Percentiles rank a stretch among this genome's conserved stretches.
phyloP scores from a whole-genome alignment of 176 grass and related monocot species.

The Aechmea fasciata region DNA sequence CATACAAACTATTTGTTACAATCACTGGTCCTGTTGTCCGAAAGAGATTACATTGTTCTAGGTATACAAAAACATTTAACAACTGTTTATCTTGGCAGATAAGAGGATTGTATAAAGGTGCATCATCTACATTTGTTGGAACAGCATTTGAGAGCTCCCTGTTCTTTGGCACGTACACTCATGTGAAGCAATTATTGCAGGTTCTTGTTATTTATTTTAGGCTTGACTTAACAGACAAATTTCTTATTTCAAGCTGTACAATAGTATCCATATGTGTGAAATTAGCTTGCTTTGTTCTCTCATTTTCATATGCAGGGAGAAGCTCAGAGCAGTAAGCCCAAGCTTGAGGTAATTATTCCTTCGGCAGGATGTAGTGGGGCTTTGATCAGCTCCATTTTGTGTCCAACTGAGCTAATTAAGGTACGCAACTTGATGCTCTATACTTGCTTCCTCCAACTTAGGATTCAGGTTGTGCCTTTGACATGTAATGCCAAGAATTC shows the following conservation, averaged over 20 bases:
- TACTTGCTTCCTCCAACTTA: not conserved
- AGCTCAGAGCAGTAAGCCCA: constrained; percentile 49
- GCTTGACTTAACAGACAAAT: not conserved
- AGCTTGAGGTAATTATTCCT: constrained; percentile 72
- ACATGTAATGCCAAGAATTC: constrained; percentile 49
- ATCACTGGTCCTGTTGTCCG: too few relatives aligned
- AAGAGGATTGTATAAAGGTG: constrained; percentile 85
- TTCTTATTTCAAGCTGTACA: not conserved
- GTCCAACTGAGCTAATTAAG: constrained; percentile 86
- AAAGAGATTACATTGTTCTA: not conserved
- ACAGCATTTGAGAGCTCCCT: constrained; percentile 89
- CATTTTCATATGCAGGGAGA: constrained; percentile 46
- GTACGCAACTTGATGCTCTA: constrained; percentile 16
- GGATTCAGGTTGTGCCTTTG: constrained; percentile 8
- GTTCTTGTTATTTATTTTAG: constrained; percentile 19
- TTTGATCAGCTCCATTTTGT: constrained; percentile 80
- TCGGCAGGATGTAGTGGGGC: constrained; percentile 67
- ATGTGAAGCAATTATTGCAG: constrained; percentile 76
- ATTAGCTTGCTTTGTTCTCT: not conserved
- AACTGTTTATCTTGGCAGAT: constrained; percentile 46
- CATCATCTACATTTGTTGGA: constrained; percentile 88
- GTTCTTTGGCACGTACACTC: constrained; percentile 84
- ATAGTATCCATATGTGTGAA: not conserved
- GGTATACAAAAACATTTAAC: not conserved
- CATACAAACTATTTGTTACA: too few relatives aligned